phyloP scores from a whole-genome alignment of 2,329 filamentous ascomycete species.

The Aspergillus novofumigatus region DNA sequence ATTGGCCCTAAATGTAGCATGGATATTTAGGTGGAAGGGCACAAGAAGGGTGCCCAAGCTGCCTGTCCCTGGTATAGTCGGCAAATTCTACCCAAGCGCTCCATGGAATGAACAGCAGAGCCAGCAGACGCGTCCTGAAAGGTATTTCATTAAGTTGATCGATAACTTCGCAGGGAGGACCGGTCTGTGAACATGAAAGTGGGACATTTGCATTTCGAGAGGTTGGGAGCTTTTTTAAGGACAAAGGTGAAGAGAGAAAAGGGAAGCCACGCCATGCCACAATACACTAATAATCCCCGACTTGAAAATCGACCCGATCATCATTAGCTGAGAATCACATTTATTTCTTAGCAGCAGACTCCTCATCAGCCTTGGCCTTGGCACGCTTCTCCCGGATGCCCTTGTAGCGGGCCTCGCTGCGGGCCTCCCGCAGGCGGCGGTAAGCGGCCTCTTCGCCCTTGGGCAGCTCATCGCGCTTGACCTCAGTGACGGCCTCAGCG shows the following conservation, averaged over 20 bases:
- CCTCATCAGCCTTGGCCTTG: constrained; percentile 72
- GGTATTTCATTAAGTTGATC: not conserved
- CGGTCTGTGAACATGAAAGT: constrained; percentile 18
- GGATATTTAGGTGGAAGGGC: not conserved
- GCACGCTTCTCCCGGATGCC: constrained; percentile 91
- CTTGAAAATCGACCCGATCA: constrained; percentile 37
- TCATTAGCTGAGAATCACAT: constrained; percentile 38
- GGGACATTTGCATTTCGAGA: constrained; percentile 36
- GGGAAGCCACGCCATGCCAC: constrained; percentile 35
- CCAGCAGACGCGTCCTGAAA: not conserved
- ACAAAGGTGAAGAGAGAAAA: constrained; percentile 30
- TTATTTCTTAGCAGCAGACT: constrained; percentile 53
- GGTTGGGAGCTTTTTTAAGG: constrained; percentile 36
- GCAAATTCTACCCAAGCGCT: not conserved
- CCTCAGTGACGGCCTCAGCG: constrained; percentile 62
- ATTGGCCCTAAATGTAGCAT: not conserved
- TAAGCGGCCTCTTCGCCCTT: constrained; percentile 81
- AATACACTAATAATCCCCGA: constrained; percentile 32
- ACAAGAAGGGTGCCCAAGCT: not conserved
- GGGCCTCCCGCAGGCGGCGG: constrained; percentile 76
- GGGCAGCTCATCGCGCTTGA: constrained; percentile 79
- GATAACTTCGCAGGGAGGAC: not conserved
- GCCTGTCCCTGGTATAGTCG: not conserved
- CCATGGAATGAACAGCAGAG: not conserved
- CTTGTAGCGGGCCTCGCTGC: constrained; percentile 74